Percentiles rank a stretch among this genome's conserved stretches.
These are phyloP conservation scores for Dactylorhiza incarnata DNA, from an alignment of 106 monocot species.

Conservation along the genomic window DNA sequence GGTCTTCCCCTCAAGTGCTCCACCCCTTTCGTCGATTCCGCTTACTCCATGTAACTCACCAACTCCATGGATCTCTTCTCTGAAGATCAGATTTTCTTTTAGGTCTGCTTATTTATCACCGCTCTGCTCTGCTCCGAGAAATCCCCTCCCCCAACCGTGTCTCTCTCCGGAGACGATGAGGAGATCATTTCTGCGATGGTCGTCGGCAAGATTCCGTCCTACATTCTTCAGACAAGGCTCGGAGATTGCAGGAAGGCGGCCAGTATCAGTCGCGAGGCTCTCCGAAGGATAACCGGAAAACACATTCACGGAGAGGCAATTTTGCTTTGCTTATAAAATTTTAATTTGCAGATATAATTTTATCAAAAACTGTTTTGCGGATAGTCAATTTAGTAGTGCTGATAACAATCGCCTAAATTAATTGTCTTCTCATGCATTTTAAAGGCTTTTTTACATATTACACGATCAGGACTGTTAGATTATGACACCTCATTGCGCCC, in stretches of 20 bases:
- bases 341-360: too few relatives aligned
- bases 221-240: constrained; percentile 50
- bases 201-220: constrained; percentile 45
- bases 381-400: too few relatives aligned
- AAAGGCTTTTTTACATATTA: too few relatives aligned
- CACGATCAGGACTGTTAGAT: too few relatives aligned
- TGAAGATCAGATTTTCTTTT: too few relatives aligned
- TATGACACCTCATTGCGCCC: too few relatives aligned
- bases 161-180: constrained; percentile 34
- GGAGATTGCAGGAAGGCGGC: constrained; percentile 62
- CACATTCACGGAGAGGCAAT: too few relatives aligned
- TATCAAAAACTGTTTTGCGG: too few relatives aligned
- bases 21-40: constrained; percentile 44
- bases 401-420: too few relatives aligned
- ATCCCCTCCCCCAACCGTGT: background rate
- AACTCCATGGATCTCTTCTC: constrained; percentile 57
- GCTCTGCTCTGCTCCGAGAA: constrained; percentile 1
- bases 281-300: constrained; percentile 58
- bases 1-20: constrained; percentile 44
- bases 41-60: constrained; percentile 64
- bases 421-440: too few relatives aligned
- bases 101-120: constrained; percentile 40
- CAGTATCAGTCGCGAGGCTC: constrained; percentile 51
- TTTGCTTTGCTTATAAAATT: too few relatives aligned
- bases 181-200: constrained; percentile 44